Percentiles rank a stretch among this genome's conserved stretches.
Conservation (phyloP, 2,329 filamentous ascomycete species). For the Fusarium dimerum region DNA sequence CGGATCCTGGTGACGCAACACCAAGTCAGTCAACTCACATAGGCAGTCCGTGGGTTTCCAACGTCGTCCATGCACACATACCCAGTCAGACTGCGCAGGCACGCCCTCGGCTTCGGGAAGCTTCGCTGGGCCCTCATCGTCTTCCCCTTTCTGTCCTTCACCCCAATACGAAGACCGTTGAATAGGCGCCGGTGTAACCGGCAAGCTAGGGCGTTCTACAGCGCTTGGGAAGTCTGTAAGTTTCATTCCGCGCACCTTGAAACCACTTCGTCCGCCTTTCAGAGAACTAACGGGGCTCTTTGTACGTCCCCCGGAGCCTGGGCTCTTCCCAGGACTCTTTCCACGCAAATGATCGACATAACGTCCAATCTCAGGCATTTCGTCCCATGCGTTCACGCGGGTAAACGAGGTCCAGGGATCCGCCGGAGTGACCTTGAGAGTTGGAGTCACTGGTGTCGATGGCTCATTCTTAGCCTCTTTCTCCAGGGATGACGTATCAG, state of each 20-base stretch:
- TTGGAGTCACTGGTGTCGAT: constrained; percentile 50
- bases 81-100: constrained; percentile 87
- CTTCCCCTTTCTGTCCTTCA: constrained; percentile 41
- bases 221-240: constrained; percentile 87
- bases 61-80: constrained; percentile 67
- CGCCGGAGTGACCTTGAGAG: constrained; percentile 46
- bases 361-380: constrained; percentile 80
- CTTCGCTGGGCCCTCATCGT: constrained; percentile 55
- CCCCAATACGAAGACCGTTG: constrained; percentile 67
- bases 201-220: constrained; percentile 80
- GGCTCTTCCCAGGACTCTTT: constrained; percentile 45
- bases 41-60: constrained; percentile 54
- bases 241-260: constrained; percentile 50
- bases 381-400: constrained; percentile 91
- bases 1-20: constrained; percentile 63
- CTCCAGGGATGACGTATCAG: constrained; percentile 35
- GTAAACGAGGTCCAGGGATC: constrained; percentile 73
- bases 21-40: constrained; percentile 57
- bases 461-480: constrained; percentile 39
- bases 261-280: constrained; percentile 10
- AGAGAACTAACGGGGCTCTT: constrained; percentile 19
- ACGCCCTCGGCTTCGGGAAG: constrained; percentile 81
- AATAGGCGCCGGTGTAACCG: constrained; percentile 85
- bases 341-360: constrained; percentile 81
- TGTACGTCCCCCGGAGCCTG: constrained; percentile 21